Base-by-base conservation (phyloP, 2,329 filamentous ascomycete genomes). In the Neofusicoccum ribis region DNA sequence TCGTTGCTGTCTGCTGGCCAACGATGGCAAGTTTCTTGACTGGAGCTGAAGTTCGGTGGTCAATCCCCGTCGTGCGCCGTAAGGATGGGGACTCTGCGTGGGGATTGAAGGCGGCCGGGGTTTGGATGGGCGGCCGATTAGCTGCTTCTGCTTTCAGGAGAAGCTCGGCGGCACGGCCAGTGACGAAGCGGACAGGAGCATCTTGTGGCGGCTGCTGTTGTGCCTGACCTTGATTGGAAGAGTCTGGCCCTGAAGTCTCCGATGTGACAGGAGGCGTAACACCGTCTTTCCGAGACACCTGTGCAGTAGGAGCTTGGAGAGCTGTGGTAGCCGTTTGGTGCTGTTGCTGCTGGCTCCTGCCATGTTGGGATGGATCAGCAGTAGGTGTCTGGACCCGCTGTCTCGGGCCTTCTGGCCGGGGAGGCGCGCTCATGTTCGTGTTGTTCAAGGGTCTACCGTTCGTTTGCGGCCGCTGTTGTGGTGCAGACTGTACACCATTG, bases 61-160 rank as follows among this genome's bases (percentile, higher is more conserved):
- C 92, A 44, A 97, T 85, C 2, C 93, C 93, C 0, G 91, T 90
- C 0, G 94, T 97, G 74, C 94, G 93, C 67, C 92, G 87, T 73
- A 97, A 93, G 0, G 93, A 95, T 0, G 93, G 93, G 67, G 79
- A 82, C 58, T 83, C 81, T 12, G 74, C 79, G 62, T 83, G 78
- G 4, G 81, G 81, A 51, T 84, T 82, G 73, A 84, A 84, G 0
- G 78, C 77, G 17, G 69, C 67, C 34, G 74, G 66, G 14, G 72
- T 67, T 17, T 68, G 66, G 0, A 77, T 74, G 14, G 78, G 70
- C 2, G 72, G 62, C n/a, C 75, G 70, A 5, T 47, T 47, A 31
- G 41, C 56, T 34, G 70, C 58, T 14, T 75, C 73, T 31, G 71
- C 67, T 49, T 76, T 72, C 62, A 79, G 77, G 12, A 82, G 63